Conservation (phyloP, 345 rosid species). For the Euphorbia lathyris region DNA sequence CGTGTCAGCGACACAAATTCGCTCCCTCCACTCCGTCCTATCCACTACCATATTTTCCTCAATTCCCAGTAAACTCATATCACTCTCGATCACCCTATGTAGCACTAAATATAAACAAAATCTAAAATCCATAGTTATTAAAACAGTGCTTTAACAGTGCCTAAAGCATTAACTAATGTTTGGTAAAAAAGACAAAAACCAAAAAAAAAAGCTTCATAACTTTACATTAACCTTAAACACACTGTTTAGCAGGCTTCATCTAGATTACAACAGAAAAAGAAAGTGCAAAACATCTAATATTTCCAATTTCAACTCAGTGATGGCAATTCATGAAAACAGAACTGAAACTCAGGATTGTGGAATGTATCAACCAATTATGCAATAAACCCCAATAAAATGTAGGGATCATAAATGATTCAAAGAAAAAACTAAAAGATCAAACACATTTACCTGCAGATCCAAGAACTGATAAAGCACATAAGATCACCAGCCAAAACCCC, state of each 20-base stretch:
- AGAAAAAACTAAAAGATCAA: slow-evolving; percentile 11
- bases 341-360: too few relatives aligned
- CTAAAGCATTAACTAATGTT: neutral
- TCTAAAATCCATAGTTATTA: too few relatives aligned
- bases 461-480: slow-evolving; percentile 33
- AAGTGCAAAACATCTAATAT: slow-evolving; percentile 2
- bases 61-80: too few relatives aligned
- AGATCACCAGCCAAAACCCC: slow-evolving; percentile 37
- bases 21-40: too few relatives aligned
- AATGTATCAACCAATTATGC: neutral
- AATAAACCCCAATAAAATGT: slow-evolving; percentile 7
- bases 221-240: neutral
- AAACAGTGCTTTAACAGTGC: neutral
- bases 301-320: slow-evolving; percentile 11
- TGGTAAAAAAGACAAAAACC: neutral
- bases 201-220: neutral
- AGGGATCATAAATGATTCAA: slow-evolving; percentile 21
- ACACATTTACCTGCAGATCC: slow-evolving; percentile 58
- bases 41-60: too few relatives aligned
- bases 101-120: too few relatives aligned
- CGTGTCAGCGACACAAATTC: too few relatives aligned
- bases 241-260: slow-evolving; percentile 2
- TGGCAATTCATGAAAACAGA: neutral
- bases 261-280: neutral
- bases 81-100: too few relatives aligned